Conservation (phyloP, 1,284 basidiomycete species). For the Coniferiporia weirii region DNA sequence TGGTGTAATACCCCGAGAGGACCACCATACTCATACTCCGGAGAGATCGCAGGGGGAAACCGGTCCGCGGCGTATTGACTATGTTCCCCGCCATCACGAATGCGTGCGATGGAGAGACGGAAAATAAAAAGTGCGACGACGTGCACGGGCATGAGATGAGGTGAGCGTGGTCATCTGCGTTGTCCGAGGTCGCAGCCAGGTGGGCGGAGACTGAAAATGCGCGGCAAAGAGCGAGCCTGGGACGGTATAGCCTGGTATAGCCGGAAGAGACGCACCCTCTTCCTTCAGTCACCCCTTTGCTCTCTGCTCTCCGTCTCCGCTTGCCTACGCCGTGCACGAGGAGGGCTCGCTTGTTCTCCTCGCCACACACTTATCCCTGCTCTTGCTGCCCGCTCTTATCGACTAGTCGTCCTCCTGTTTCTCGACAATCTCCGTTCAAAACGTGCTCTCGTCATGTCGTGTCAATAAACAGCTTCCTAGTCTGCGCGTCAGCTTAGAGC, state of each 20-base stretch:
- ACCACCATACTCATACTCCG: no score
- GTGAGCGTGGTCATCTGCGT: no score
- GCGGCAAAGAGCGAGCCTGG: neutral
- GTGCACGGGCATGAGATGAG: no score
- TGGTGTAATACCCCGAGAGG: no score
- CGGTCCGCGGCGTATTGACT: no score
- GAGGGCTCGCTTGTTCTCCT: neutral
- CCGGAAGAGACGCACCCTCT: neutral
- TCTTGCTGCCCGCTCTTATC: neutral
- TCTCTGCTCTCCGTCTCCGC: neutral
- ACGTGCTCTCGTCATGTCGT: constrained; percentile 14
- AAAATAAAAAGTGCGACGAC: no score
- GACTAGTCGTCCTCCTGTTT: neutral
- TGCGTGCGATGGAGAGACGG: no score
- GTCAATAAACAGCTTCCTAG: constrained; percentile 9
- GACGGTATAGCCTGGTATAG: neutral
- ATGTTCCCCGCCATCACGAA: no score
- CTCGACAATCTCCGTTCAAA: neutral
- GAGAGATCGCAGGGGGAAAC: no score
- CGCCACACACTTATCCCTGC: neutral
- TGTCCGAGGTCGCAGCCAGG: no score
- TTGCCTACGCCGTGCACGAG: constrained; percentile 2
- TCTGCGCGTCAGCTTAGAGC: constrained; percentile 11
- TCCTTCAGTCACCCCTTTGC: neutral
- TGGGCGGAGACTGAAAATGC: neutral